These are phyloP conservation scores for Entomortierella lignicola DNA, from an alignment of 192 early-diverging fungal species.

Conservation along the genomic window DNA sequence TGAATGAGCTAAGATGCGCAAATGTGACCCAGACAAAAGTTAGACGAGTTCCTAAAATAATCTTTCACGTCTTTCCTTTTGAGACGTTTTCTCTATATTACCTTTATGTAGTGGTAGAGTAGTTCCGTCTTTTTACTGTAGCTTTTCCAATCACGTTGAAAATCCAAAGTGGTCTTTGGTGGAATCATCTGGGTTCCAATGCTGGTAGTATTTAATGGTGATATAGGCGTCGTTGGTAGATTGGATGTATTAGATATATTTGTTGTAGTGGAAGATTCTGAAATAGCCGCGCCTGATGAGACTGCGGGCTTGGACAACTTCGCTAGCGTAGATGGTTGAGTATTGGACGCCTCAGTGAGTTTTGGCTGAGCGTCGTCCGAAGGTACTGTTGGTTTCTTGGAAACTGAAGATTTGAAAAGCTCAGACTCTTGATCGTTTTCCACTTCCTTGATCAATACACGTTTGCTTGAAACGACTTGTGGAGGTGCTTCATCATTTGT, in stretches of 20 bases:
- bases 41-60: too few relatives aligned
- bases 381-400: neutral
- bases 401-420: slow-evolving; percentile 8
- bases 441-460: slow-evolving; percentile 67
- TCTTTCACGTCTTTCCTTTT: too few relatives aligned
- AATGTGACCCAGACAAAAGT: too few relatives aligned
- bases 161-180: slow-evolving; percentile 74
- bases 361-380: neutral
- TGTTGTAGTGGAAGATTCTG: neutral
- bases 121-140: slow-evolving; percentile 58
- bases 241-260: neutral
- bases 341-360: neutral
- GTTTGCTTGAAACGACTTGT: slow-evolving; percentile 49
- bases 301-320: neutral
- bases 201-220: neutral
- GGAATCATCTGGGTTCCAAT: slow-evolving; percentile 13
- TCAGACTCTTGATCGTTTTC: slow-evolving; percentile 51
- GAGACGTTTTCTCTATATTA: too few relatives aligned
- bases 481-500: neutral
- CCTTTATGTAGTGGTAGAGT: slow-evolving; percentile 73
- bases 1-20: slow-evolving; percentile 55
- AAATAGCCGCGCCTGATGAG: neutral
- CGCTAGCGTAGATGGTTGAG: neutral
- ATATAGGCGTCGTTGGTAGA: neutral
- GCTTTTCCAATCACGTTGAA: slow-evolving; percentile 79